Conservation (phyloP, 257 asterid species). For the Thymus mandschuricus region DNA sequence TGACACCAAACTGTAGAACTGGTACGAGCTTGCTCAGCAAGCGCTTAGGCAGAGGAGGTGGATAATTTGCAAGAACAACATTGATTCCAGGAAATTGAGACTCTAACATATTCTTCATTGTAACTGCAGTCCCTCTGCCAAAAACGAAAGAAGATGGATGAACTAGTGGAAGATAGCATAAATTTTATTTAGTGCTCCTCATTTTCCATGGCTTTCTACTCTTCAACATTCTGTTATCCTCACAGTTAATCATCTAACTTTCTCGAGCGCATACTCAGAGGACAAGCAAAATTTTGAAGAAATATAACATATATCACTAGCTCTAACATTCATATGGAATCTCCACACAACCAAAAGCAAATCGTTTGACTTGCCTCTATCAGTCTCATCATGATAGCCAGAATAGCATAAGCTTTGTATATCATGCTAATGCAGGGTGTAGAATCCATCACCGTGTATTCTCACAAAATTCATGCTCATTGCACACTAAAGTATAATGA, state of each 20-base stretch:
- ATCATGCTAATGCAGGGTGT: conserved; percentile 12
- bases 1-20: conserved; percentile 73
- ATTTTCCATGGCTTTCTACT: conserved; percentile 4
- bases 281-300: background rate
- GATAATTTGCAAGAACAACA: conserved; percentile 87
- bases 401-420: background rate
- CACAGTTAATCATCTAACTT: background rate
- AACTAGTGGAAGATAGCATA: background rate
- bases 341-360: conserved; percentile 12
- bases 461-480: conserved; percentile 4
- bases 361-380: background rate
- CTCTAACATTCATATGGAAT: background rate
- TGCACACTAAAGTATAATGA: background rate
- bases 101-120: conserved; percentile 93
- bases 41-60: conserved; percentile 91
- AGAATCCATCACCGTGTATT: background rate
- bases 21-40: conserved; percentile 85
- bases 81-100: conserved; percentile 83
- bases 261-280: background rate
- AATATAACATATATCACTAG: background rate
- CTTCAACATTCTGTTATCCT: background rate
- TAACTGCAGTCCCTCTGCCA: conserved; percentile 91
- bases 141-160: conserved; percentile 22
- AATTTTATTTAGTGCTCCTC: background rate
- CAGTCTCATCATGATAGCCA: background rate